phyloP scores from a whole-genome alignment of 805 yeast genomes.

The Candida dendrica region DNA sequence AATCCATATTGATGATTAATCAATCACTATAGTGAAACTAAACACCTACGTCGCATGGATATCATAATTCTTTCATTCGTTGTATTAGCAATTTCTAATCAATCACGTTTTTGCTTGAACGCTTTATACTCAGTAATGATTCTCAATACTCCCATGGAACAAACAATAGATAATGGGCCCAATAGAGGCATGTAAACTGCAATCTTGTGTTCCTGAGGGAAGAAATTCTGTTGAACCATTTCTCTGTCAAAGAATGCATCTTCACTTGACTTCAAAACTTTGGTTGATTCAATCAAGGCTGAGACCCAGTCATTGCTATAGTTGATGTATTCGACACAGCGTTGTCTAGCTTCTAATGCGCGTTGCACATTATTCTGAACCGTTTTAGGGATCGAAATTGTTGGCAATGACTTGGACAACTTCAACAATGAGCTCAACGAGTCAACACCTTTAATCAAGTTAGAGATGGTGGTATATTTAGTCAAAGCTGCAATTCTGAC shows the following conservation, averaged over 20 bases:
- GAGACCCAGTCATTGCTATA: slow-evolving; percentile 27
- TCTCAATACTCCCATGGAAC: slow-evolving; percentile 43
- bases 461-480: slow-evolving; percentile 49
- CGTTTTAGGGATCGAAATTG: slow-evolving; percentile 75
- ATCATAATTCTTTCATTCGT: too few species aligned
- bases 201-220: slow-evolving; percentile 92
- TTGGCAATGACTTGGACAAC: slow-evolving; percentile 59
- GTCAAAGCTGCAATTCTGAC: slow-evolving; percentile 61
- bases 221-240: slow-evolving; percentile 91
- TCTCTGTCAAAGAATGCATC: slow-evolving; percentile 87
- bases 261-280: slow-evolving; percentile 29
- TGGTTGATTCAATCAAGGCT: slow-evolving; percentile 55
- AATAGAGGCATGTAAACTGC: slow-evolving; percentile 88
- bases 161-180: slow-evolving; percentile 77
- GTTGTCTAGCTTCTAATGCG: slow-evolving; percentile 35
- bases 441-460: slow-evolving; percentile 55
- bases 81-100: neutral
- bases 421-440: slow-evolving; percentile 68
- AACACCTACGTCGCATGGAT: too few species aligned
- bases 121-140: slow-evolving; percentile 30
- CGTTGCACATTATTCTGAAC: slow-evolving; percentile 52
- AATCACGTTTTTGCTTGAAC: slow-evolving; percentile 9
- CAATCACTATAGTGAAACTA: too few species aligned
- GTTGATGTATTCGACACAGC: slow-evolving; percentile 22
- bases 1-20: too few species aligned